Evolutionary conservation across 305 asterid genomes (phyloP).

Genomic region (Fraxinus paxiana): DNA sequence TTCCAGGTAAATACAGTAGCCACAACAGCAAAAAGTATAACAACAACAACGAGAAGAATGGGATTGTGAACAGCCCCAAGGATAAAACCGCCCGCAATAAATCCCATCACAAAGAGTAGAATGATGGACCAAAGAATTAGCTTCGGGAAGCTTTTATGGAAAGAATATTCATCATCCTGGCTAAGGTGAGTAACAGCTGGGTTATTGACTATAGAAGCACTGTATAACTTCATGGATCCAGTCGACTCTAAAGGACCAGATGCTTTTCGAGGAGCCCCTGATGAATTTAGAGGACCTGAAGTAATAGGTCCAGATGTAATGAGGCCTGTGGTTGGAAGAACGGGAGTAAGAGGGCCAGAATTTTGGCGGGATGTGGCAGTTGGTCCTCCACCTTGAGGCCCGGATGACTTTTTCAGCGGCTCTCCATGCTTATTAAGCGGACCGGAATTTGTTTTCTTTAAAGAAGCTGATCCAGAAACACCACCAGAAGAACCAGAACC

Average conservation of each 20-base stretch:
- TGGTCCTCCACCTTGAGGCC: constrained; percentile 61
- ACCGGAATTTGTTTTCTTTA: constrained; percentile 75
- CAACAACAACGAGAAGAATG: constrained; percentile 63
- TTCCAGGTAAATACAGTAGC: constrained; percentile 62
- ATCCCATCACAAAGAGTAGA: constrained; percentile 74
- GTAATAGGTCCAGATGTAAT: constrained; percentile 77
- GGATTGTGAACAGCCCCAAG: constrained; percentile 71
- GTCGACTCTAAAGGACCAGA: constrained; percentile 66
- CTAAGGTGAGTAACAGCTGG: constrained; percentile 62
- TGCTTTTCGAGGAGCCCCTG: constrained; percentile 64
- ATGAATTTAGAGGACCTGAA: constrained; percentile 64
- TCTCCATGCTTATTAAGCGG: constrained; percentile 79
- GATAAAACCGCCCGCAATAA: constrained; percentile 72
- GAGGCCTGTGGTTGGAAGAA: constrained; percentile 68
- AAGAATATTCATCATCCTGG: constrained; percentile 59
- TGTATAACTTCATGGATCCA: constrained; percentile 52
- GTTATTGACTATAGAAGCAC: constrained; percentile 45
- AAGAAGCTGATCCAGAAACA: constrained; percentile 47
- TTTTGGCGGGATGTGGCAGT: constrained; percentile 57
- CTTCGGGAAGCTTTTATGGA: constrained; percentile 62
- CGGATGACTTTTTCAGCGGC: constrained; percentile 64
- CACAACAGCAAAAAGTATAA: constrained; percentile 51
- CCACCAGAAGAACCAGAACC: constrained; percentile 41
- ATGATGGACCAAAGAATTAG: constrained; percentile 63
- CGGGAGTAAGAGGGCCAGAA: constrained; percentile 67